Evolutionary conservation across 1,284 basidiomycete genomes (phyloP).

Genomic region (Moesziomyces globuligerus): DNA sequence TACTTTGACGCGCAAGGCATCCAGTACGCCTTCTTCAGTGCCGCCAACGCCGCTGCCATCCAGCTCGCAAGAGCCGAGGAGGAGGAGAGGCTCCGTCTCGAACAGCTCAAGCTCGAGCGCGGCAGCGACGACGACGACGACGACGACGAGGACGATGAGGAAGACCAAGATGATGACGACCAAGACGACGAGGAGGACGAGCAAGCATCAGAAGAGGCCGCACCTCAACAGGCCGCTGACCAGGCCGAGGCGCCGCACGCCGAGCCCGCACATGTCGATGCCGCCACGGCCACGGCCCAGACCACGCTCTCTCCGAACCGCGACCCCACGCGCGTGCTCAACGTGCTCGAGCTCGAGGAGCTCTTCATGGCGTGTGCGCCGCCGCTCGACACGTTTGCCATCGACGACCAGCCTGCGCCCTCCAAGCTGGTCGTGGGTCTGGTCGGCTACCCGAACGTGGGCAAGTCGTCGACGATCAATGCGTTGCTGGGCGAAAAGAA

Average conservation of each 20-base stretch:
- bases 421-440: slow-evolving; percentile 74
- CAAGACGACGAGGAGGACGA: slow-evolving; percentile 42
- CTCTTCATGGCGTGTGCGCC: slow-evolving; percentile 84
- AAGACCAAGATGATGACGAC: slow-evolving; percentile 66
- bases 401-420: slow-evolving; percentile 45
- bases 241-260: slow-evolving; percentile 26
- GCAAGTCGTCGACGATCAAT: slow-evolving; percentile 67
- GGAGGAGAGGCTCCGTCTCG: slow-evolving; percentile 71
- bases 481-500: slow-evolving; percentile 66
- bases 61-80: slow-evolving; percentile 70
- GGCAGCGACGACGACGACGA: slow-evolving; percentile 52
- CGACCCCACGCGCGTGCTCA: slow-evolving; percentile 81
- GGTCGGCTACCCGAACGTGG: slow-evolving; percentile 75
- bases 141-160: slow-evolving; percentile 43
- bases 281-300: slow-evolving; percentile 66
- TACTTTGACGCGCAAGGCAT: slow-evolving; percentile 87
- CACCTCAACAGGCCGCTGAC: slow-evolving; percentile 45
- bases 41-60: slow-evolving; percentile 84
- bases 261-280: slow-evolving; percentile 38
- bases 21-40: slow-evolving; percentile 94
- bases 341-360: slow-evolving; percentile 88
- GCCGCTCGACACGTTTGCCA: slow-evolving; percentile 72
- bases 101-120: slow-evolving; percentile 62
- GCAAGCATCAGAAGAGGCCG: slow-evolving; percentile 39
- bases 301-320: slow-evolving; percentile 68